Conservation (phyloP, 352 stramenopile genomes). For the Globisporangium okanoganense region DNA sequence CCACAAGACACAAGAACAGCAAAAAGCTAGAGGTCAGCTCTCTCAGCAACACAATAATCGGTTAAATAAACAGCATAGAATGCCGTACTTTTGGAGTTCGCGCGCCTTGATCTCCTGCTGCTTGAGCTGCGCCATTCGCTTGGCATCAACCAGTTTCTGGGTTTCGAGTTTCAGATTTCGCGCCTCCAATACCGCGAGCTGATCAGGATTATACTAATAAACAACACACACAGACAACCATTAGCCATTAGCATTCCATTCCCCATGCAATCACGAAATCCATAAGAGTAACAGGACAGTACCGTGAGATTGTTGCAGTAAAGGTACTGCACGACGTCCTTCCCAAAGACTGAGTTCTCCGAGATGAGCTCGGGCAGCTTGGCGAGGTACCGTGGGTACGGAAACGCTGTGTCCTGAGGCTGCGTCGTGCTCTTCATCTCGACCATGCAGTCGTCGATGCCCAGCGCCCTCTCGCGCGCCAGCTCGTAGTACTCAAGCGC, state of each 20-base stretch:
- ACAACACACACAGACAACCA: neutral
- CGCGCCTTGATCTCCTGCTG: slow-evolving; percentile 11
- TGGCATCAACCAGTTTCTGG: slow-evolving; percentile 3
- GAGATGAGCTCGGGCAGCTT: slow-evolving; percentile 56
- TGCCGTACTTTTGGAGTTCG: slow-evolving; percentile 14
- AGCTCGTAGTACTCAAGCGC: slow-evolving; percentile 52
- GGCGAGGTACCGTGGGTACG: slow-evolving; percentile 53
- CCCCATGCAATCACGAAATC: neutral
- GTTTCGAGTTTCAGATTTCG: slow-evolving; percentile 18
- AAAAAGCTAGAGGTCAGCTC: neutral
- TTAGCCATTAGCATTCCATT: neutral
- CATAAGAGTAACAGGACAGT: neutral
- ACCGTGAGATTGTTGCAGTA: slow-evolving; percentile 80
- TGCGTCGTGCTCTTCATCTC: slow-evolving; percentile 41
- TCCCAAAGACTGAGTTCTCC: slow-evolving; percentile 56
- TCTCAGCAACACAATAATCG: neutral
- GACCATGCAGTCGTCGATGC: slow-evolving; percentile 41
- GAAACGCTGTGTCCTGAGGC: slow-evolving; percentile 20
- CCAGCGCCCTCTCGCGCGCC: slow-evolving; percentile 35
- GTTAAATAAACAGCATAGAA: neutral
- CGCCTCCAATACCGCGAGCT: slow-evolving; percentile 3
- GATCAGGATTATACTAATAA: neutral
- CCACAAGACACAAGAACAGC: neutral
- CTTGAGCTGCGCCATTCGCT: neutral
- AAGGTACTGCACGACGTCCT: slow-evolving; percentile 61